Percentiles rank a stretch among this genome's conserved stretches.
Evolutionary conservation across 768 basidiomycete species (phyloP).

Genomic region (Hypholoma sublateritium): DNA sequence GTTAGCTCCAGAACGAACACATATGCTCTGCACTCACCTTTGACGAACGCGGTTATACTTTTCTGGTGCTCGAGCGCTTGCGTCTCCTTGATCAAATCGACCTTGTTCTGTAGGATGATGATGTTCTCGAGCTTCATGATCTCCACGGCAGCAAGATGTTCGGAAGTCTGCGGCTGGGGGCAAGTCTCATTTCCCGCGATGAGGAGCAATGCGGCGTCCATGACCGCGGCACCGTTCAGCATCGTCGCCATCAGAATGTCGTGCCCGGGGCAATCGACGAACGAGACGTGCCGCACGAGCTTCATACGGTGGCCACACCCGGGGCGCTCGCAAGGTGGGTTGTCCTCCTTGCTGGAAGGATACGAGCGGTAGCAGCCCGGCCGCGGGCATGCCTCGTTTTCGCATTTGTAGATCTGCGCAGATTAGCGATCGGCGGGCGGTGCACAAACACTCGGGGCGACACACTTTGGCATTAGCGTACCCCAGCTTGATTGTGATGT

Average conservation of each 20-base stretch:
- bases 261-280: constrained; percentile 97
- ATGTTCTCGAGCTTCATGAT: constrained; percentile 99
- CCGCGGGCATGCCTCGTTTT: constrained; percentile 88
- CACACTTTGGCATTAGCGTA: constrained; percentile 98
- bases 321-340: constrained; percentile 90
- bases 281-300: constrained; percentile 94
- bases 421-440: constrained; percentile 13
- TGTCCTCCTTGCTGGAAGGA: constrained; percentile 90
- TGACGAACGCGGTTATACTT: constrained; percentile 93
- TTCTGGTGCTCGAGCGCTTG: constrained; percentile 96
- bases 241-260: constrained; percentile 99
- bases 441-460: constrained; percentile 7
- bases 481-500: constrained; percentile 99
- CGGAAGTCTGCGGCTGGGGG: constrained; percentile 98
- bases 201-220: constrained; percentile 96
- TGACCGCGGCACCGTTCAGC: constrained; percentile 99
- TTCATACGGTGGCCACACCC: constrained; percentile 91
- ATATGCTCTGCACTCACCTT: constrained; percentile 50
- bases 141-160: constrained; percentile 97
- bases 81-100: constrained; percentile 94
- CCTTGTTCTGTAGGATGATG: constrained; percentile 98
- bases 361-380: constrained; percentile 95
- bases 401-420: constrained; percentile 93
- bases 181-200: constrained; percentile 98
- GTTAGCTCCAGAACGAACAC: neutral